A percentile compares a stretch with the other conserved stretches of the same genome.
These are phyloP conservation scores for Aspergillus intermedius DNA, from an alignment of 2,329 filamentous ascomycete species.

Conservation along the genomic window DNA sequence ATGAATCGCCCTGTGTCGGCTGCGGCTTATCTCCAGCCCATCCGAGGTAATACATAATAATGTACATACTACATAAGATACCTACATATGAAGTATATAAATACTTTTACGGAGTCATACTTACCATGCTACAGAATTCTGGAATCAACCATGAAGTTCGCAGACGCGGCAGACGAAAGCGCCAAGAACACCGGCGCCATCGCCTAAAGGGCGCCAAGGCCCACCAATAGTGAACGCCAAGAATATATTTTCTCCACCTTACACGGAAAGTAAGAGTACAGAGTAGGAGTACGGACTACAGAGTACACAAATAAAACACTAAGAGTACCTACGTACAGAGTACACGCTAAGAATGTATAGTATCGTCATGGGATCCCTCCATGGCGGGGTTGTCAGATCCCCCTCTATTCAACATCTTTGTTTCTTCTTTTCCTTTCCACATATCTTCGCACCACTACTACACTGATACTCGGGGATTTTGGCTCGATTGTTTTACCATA, in stretches of 20 bases:
- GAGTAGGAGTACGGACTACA: no score
- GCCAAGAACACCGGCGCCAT: not conserved
- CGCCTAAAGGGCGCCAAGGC: not conserved
- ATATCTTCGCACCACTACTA: not conserved
- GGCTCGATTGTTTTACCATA: not conserved
- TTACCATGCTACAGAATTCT: not conserved
- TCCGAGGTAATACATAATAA: no score
- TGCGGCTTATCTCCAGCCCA: no score
- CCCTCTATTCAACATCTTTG: slow-evolving; percentile 5
- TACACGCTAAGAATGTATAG: no score
- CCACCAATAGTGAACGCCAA: not conserved
- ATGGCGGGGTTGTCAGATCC: slow-evolving; percentile 1
- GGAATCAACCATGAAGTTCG: not conserved
- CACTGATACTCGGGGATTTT: not conserved
- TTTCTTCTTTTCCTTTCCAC: not conserved
- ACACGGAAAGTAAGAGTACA: no score
- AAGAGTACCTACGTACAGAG: not conserved
- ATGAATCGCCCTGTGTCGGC: no score
- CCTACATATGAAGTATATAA: not conserved
- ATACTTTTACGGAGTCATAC: not conserved
- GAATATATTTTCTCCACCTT: not conserved
- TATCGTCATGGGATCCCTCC: not conserved
- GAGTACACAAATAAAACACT: not conserved
- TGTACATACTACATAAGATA: no score
- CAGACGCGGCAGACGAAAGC: not conserved